These are phyloP conservation scores for Fusarium albidum DNA, from an alignment of 2,329 filamentous ascomycete genomes.

Conservation along the genomic window DNA sequence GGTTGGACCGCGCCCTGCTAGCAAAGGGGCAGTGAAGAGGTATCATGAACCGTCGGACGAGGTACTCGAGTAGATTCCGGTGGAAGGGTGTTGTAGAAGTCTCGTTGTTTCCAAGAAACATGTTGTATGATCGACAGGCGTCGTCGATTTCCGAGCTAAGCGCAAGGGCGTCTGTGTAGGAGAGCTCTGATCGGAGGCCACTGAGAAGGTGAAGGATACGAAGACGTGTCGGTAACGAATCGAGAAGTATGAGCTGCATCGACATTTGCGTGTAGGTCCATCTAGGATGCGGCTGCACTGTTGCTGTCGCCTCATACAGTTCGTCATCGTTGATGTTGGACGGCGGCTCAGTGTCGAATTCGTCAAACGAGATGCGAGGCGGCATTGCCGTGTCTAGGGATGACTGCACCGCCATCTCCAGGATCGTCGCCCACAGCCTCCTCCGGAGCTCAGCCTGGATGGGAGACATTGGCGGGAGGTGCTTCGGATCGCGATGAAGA, in stretches of 20 bases:
- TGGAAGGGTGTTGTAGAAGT: slow-evolving; percentile 47
- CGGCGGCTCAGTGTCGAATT: slow-evolving; percentile 51
- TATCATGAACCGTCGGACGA: slow-evolving; percentile 63
- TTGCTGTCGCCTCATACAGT: not conserved
- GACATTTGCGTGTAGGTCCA: slow-evolving; percentile 41
- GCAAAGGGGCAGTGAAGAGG: slow-evolving; percentile 61
- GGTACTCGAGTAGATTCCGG: slow-evolving; percentile 58
- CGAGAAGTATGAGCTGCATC: slow-evolving; percentile 47
- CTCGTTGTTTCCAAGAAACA: slow-evolving; percentile 30
- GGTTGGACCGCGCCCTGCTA: slow-evolving; percentile 51
- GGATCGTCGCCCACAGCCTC: slow-evolving; percentile 53
- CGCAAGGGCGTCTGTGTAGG: slow-evolving; percentile 46
- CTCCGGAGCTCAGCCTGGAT: slow-evolving; percentile 50
- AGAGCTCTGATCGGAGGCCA: slow-evolving; percentile 42
- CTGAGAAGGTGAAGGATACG: slow-evolving; percentile 46
- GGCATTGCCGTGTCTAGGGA: slow-evolving; percentile 51
- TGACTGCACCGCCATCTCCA: slow-evolving; percentile 50
- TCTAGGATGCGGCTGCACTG: not conserved
- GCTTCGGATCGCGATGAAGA: slow-evolving; percentile 52
- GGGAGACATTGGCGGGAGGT: slow-evolving; percentile 45
- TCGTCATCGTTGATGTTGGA: slow-evolving; percentile 44
- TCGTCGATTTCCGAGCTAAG: slow-evolving; percentile 46
- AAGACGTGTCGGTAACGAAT: slow-evolving; percentile 48
- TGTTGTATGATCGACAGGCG: slow-evolving; percentile 32
- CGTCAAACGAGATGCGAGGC: slow-evolving; percentile 48